Base-by-base conservation (phyloP, 2,329 filamentous ascomycete species). In the Pseudogymnoascus sp. region DNA sequence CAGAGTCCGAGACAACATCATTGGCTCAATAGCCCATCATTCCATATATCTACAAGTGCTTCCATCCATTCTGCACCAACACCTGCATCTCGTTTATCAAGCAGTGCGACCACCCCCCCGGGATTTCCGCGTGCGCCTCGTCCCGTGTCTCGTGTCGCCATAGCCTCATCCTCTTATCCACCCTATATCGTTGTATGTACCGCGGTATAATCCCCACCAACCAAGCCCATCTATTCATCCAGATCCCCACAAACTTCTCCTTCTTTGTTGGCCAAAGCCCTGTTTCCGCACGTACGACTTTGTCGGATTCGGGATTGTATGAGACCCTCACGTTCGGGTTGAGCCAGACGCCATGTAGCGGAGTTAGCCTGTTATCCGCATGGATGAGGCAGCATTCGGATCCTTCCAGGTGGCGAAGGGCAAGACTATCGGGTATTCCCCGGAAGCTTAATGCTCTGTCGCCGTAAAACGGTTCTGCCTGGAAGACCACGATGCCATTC, bases 341-440 rank as follows among this genome's bases (percentile, higher is more conserved):
- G 40, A 91, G 71, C 72, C 80, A 91, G 5, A 90, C 83, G 60
- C 88, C 85, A 63, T 77, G 68, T 47, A 68, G 62, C 17, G 10
- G 50, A 26, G 35, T 61, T 10, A 63, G 28, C n/a, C 47, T 44
- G n/a, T 66, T 80, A 70, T 91, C 88, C 2, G 84, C 83, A 71
- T 91, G 88, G 63, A 91, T 85, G 62, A 93, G 82, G 74, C 90
- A 93, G 77, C 89, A 92, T 74, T 93, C 89, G 13, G 85, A 89
- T n/a, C 81, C 89, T 74, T 93, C 90, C 26, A 92, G 78, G 70
- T 90, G 88, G 26, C 77, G 70, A 7, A 74, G 70, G 2, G 84
- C 84, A 1, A 93, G 81, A 3, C 79, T 81, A 70, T 90, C 87
- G 0, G 83, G 71, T 21, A 89, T 78, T 4, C 80, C 87, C 9